Evolutionary conservation across 495 filamentous ascomycete species (phyloP), one percentile per base, ranked within the genome.

Genomic region (Daldinia loculata): DNA sequence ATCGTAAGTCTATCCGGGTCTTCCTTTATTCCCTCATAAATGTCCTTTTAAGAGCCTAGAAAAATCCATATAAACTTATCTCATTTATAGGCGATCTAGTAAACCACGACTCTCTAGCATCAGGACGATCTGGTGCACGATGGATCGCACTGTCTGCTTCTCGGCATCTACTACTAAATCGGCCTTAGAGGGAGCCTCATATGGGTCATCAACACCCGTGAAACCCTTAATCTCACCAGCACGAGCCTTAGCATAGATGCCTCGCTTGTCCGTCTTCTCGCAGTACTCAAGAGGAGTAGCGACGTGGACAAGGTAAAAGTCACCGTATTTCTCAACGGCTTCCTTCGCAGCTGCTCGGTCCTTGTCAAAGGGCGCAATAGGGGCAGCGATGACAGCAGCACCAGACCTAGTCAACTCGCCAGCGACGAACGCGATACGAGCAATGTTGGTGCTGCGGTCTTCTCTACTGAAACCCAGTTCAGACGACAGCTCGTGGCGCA

Each of bases 171-270:
- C 95, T 29, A 88, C 87, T 63, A 99, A 84, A 78, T 97, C 87
- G 30, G 93, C 87, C 83, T 96, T 95, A 63, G 80, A 75, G 4
- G 95, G 95, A 66, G 79, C 76, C 89, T 99, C 95, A 79, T 98
- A 99, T 61, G 95, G 94, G 80, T 98, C 95, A 80, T 99, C 95
- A 64, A 99, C 95, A 75, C 95, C 95, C 32, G 95, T 99, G 85
- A 99, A 99, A 34, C 94, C 94, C 89, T 93, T 95, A 83, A 99
- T 97, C 86, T 98, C 93, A 15, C 95, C 95, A 8, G 81, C 85
- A 58, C 96, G 88, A 14, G 95, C 95, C 81, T 88, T 87, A 26
- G 83, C 86, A 81, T 99, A 99, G 72, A 98, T 90, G 26, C 95
- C 96, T 66, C 89, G 86, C 88, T 93, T 96, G 81, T 99, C 95